Evolutionary conservation across 2,329 filamentous ascomycete species (phyloP).

Genomic region (Aspergillus hiratsukae): DNA sequence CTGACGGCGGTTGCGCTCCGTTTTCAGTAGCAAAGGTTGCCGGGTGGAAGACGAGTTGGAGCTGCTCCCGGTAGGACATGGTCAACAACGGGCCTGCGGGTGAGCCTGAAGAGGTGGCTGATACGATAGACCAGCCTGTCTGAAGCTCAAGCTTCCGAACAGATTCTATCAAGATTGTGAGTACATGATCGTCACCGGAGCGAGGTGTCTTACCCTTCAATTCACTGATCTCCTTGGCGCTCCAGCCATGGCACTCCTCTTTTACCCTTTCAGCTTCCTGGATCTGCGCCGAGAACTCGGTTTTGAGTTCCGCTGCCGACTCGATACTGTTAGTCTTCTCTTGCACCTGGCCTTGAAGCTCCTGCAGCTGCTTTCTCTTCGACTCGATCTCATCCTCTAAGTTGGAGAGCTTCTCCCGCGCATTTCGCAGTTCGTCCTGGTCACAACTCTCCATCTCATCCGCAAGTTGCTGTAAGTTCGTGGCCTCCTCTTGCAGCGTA

Average conservation of each 20-base stretch:
- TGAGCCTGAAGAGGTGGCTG: conserved; percentile 27
- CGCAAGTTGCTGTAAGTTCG: conserved; percentile 66
- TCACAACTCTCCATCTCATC: conserved; percentile 62
- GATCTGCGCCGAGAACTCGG: conserved; percentile 68
- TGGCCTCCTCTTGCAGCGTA: conserved; percentile 58
- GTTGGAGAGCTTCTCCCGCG: conserved; percentile 63
- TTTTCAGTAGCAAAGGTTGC: conserved; percentile 28
- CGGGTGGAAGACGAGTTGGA: conserved; percentile 42
- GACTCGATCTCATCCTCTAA: conserved; percentile 65
- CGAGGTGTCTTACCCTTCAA: conserved; percentile 62
- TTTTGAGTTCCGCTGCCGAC: conserved; percentile 61
- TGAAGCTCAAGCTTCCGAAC: conserved; percentile 38
- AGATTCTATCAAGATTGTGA: conserved; percentile 24
- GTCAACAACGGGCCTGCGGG: conserved; percentile 32
- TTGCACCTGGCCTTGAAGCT: conserved; percentile 62
- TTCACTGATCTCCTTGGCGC: conserved; percentile 69
- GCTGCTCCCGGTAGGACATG: conserved; percentile 40
- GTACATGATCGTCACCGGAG: background rate
- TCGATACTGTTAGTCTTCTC: conserved; percentile 64
- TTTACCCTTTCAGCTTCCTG: conserved; percentile 75
- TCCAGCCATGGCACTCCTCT: conserved; percentile 89
- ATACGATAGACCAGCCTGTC: conserved; percentile 43
- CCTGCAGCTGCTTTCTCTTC: conserved; percentile 63
- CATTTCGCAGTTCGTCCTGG: conserved; percentile 68
- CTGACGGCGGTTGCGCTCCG: conserved; percentile 17